phyloP scores from a whole-genome alignment of 2,329 filamentous ascomycete species.

The Fusarium incarnatum region DNA sequence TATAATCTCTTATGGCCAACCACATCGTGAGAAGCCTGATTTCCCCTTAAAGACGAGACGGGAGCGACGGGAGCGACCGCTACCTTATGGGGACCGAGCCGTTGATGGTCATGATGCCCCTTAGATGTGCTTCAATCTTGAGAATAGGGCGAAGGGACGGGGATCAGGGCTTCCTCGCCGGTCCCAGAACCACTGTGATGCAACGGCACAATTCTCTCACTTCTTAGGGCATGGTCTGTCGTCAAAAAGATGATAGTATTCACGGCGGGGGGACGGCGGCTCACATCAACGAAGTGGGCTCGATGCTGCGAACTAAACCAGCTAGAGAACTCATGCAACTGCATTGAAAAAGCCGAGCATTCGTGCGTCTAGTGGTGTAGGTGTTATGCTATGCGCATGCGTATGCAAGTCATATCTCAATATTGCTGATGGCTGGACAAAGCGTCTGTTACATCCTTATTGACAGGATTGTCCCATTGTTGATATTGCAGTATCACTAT shows the following conservation, averaged over 20 bases:
- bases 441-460: slow-evolving; percentile 34
- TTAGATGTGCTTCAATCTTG: slow-evolving; percentile 21
- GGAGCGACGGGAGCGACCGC: slow-evolving; percentile 46
- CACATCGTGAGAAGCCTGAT: slow-evolving; percentile 43
- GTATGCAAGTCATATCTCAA: slow-evolving; percentile 38
- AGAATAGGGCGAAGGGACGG: slow-evolving; percentile 24
- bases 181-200: neutral
- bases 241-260: slow-evolving; percentile 14
- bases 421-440: slow-evolving; percentile 30
- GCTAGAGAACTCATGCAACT: slow-evolving; percentile 35
- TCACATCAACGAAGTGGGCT: slow-evolving; percentile 26
- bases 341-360: slow-evolving; percentile 35
- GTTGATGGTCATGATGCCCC: slow-evolving; percentile 38
- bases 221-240: neutral
- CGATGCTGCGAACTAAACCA: slow-evolving; percentile 37
- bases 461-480: slow-evolving; percentile 37
- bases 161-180: slow-evolving; percentile 10
- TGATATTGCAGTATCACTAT: slow-evolving; percentile 40
- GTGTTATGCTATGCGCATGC: slow-evolving; percentile 37
- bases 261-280: slow-evolving; percentile 25
- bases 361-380: slow-evolving; percentile 34
- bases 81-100: slow-evolving; percentile 43
- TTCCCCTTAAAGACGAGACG: slow-evolving; percentile 41
- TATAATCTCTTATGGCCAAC: slow-evolving; percentile 45
- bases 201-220: slow-evolving; percentile 9